Evolutionary conservation across 768 basidiomycete species (phyloP), one percentile per base, ranked within the genome.

Genomic region (Pleurotus pulmonarius): DNA sequence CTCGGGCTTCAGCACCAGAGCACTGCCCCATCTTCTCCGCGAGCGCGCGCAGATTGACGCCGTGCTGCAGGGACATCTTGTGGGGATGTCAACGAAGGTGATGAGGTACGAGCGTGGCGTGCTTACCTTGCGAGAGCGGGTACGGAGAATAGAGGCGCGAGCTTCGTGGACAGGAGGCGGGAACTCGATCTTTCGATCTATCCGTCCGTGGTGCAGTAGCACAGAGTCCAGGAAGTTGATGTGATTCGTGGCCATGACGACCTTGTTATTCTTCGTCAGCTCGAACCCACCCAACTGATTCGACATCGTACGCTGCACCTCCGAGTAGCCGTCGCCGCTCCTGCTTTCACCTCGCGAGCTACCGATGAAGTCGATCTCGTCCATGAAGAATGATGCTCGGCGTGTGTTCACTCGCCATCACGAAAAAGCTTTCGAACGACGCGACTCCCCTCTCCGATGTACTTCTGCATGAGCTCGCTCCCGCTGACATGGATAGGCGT

Each of bases 331-430:
- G 41, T 87, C 87, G 18, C 91, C 90, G 48, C 91, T 90, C 13
- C 95, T 93, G 66, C 95, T 87, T 68, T 94, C 92, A 9, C 95
- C 93, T 68, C 95, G 74, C 60, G 92, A 93, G 60, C 88, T 90
- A 55, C 96, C 96, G 66, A 98, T 98, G 16, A 91, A 94, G 73
- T 98, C 96, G 60, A 98, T 98, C 73, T 98, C 96, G 69, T 98
- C 96, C 95, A 98, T 97, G 78, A 98, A 98, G 69, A 98, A 98
- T 98, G 74, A 98, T 97, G 70, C 90, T 91, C 34, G 96, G 96
- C 37, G 96, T 96, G 65, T 97, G 94, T 69, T 98, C 96, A 59
- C 94, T 74, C 2, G 96, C 96, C 96, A 97, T 98, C 58, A 97
- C 94, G 77, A 98, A 98, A 98, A 57, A 98, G 73, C 75, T 98